A percentile compares a stretch with the other conserved stretches of the same genome.
Evolutionary conservation across 305 asterid species (phyloP).

Genomic region (Solanum hybrid): DNA sequence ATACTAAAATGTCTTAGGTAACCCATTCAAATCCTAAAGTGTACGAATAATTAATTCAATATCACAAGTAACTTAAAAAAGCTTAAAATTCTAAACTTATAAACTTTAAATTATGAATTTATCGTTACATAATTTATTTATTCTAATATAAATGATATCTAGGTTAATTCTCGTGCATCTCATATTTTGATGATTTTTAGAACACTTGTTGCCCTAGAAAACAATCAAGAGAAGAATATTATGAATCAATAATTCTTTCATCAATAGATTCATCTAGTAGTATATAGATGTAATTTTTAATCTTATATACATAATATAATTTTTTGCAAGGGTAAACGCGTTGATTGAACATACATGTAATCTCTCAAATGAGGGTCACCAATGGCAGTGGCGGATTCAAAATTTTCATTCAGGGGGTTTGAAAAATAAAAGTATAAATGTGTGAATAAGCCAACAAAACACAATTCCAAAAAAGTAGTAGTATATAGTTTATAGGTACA

Average conservation of each 20-base stretch:
- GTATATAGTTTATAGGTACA: background rate
- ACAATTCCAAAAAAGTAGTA: background rate
- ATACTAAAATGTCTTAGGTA: background rate
- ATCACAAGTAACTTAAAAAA: background rate
- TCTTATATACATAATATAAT: background rate
- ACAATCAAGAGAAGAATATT: background rate
- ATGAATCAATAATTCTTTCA: background rate
- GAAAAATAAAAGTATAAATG: too few species aligned
- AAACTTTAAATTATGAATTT: too few species aligned
- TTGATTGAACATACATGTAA: background rate
- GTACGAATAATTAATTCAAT: background rate
- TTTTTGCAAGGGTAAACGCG: background rate
- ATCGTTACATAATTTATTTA: too few species aligned
- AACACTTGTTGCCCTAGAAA: background rate
- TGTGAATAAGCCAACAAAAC: background rate
- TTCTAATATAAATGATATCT: too few species aligned
- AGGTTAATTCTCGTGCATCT: background rate
- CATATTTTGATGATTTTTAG: background rate
- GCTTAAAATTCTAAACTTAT: background rate
- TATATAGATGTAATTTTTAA: background rate
- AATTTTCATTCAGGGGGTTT: too few species aligned
- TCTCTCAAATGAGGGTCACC: background rate
- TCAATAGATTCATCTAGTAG: background rate
- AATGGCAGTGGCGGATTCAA: rapidly evolving
- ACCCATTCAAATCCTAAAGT: background rate